phyloP scores from a whole-genome alignment of 2,329 filamentous ascomycete genomes.

The Sarocladiaceae sp. region DNA sequence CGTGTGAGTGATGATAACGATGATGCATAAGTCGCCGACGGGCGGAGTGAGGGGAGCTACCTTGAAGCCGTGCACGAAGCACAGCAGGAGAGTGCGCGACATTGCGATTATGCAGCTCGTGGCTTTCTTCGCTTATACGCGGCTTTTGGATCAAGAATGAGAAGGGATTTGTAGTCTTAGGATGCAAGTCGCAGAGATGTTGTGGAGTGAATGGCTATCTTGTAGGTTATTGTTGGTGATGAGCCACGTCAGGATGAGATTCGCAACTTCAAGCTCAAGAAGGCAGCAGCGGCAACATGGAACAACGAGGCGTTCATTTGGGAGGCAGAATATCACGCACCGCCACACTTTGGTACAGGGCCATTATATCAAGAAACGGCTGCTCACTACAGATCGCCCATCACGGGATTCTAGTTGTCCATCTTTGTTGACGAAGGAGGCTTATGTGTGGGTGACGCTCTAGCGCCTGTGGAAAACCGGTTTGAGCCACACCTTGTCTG shows the following conservation, averaged over 20 bases:
- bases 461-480: constrained; percentile 3
- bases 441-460: constrained; percentile 2
- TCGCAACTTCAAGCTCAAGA: neutral
- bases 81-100: constrained; percentile 56
- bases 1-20: constrained; percentile 3
- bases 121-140: no score
- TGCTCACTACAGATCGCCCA: no score
- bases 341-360: neutral
- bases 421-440: no score
- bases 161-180: neutral
- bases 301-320: no score
- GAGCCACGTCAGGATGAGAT: no score
- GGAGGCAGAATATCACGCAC: neutral
- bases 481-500: constrained; percentile 5
- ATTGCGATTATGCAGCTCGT: no score
- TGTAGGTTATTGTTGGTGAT: neutral
- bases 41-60: constrained; percentile 26
- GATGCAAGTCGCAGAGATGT: neutral
- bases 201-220: neutral
- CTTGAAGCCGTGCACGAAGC: constrained; percentile 74
- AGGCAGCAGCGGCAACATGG: constrained; percentile 1
- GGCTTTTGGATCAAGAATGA: neutral
- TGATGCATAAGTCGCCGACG: neutral
- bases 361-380: no score
- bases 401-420: no score